Conservation (phyloP, 2,329 filamentous ascomycete genomes). For the Beauveria australis region DNA sequence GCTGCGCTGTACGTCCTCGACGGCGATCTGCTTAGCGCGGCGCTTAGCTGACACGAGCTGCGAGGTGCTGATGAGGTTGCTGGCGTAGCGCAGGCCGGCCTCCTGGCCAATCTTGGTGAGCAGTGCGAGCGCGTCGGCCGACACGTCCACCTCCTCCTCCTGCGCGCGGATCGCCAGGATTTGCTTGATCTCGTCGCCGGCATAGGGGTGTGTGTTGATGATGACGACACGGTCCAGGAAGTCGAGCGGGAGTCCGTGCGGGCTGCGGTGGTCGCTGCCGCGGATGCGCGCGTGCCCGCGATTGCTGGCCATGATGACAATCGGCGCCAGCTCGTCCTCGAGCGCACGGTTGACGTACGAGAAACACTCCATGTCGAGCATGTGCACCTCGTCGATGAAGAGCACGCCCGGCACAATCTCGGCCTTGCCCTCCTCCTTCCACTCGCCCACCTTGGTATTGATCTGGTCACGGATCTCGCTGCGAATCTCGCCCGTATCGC, state of each 20-base stretch:
- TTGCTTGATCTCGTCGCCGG: conserved; percentile 75
- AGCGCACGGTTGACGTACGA: conserved; percentile 96
- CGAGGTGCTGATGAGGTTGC: conserved; percentile 92
- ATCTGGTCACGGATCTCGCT: conserved; percentile 98
- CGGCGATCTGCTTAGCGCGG: conserved; percentile 70
- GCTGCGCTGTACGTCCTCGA: conserved; percentile 87
- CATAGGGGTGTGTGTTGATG: conserved; percentile 85
- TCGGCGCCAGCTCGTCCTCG: conserved; percentile 87
- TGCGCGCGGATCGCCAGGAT: conserved; percentile 88
- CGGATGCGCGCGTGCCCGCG: conserved; percentile 84
- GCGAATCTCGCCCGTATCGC: conserved; percentile 94
- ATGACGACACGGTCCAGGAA: conserved; percentile 95
- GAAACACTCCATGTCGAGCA: conserved; percentile 99
- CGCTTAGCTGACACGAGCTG: conserved; percentile 82
- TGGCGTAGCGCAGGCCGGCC: conserved; percentile 87
- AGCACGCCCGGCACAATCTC: conserved; percentile 95
- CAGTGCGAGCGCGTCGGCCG: conserved; percentile 80
- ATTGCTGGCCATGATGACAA: conserved; percentile 99
- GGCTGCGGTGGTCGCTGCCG: conserved; percentile 86
- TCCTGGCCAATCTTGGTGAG: conserved; percentile 95
- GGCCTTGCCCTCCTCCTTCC: conserved; percentile 98
- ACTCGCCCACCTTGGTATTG: conserved; percentile 97
- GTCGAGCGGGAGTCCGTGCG: conserved; percentile 89
- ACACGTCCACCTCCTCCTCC: conserved; percentile 91
- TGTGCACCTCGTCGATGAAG: conserved; percentile 98